Conservation (phyloP, 345 rosid species). For the Brassica nigra region DNA sequence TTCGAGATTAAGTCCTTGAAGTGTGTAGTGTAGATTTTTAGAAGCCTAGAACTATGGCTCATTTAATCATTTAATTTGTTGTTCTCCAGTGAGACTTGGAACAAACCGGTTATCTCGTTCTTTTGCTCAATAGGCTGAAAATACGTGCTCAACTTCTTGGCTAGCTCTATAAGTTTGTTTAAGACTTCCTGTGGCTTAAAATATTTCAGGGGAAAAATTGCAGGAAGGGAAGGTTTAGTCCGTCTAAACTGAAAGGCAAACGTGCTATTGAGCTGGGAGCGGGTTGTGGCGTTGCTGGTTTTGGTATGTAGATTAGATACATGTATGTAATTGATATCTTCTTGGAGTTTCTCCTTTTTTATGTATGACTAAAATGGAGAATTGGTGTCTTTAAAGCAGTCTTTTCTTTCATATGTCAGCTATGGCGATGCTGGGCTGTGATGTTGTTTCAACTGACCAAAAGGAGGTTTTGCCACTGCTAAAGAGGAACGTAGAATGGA, state of each 20-base stretch:
- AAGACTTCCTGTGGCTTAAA: neutral
- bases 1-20: neutral
- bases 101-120: too few species aligned
- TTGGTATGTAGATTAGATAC: slow-evolving; percentile 58
- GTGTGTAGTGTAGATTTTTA: slow-evolving; percentile 8
- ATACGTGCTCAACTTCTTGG: neutral
- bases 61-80: neutral
- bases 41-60: neutral
- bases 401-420: slow-evolving; percentile 44
- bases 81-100: too few species aligned
- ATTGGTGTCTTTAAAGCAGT: neutral
- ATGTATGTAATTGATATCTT: neutral
- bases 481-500: slow-evolving; percentile 78
- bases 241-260: slow-evolving; percentile 84
- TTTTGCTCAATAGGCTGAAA: too few species aligned
- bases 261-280: slow-evolving; percentile 94
- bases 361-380: slow-evolving; percentile 3
- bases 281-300: slow-evolving; percentile 96
- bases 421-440: slow-evolving; percentile 90
- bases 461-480: slow-evolving; percentile 74
- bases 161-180: neutral
- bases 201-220: slow-evolving; percentile 75
- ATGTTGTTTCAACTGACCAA: slow-evolving; percentile 85
- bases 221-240: slow-evolving; percentile 81
- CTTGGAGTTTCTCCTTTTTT: slow-evolving; percentile 16